Base-by-base conservation (phyloP, 2,329 filamentous ascomycete genomes). In the Fusarium azukiicola region DNA sequence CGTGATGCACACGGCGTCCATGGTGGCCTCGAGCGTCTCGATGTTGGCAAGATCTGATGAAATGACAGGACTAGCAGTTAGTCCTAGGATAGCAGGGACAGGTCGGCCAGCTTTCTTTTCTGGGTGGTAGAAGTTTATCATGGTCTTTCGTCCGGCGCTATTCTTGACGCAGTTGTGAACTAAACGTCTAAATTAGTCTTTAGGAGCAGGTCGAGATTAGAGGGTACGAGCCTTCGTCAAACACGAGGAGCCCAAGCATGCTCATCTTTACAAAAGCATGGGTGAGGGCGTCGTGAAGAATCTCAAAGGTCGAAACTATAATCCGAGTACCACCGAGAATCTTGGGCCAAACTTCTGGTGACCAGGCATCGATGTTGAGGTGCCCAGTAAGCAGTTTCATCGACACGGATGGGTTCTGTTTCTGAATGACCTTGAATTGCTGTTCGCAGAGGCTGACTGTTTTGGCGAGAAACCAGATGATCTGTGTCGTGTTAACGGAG, bases 11-110 rank as follows among this genome's bases (percentile, higher is more conserved):
- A 92, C 89, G 2, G 96, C 92, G 84, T 97, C 91, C 56, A 98
- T 88, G 52, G 95, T 96, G 6, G 84, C 78, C 84, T 98, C 96
- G 11, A 98, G 91, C 8, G 85, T 84, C 85, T 92, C 87, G 19
- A 97, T 88, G 47, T 91, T 91, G 3, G 88, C 86, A 2, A 90
- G 84, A 21, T 91, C 91, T 2, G 91, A 93, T 71, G 90, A 92
- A 78, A 95, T 93, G 6, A 96, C 91, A 0, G 96, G 96, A 76
- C 96, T 98, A 2, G 97, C 97, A 11, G 95, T 97, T 36, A 98
- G 89, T 0, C 96, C 97, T 9, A 98, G 88, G 40, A 98, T 94
- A 27, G 90, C 89, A 0, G 97, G 97, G 3, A 93, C 85, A 1
- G 81, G 66, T 0, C 84, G 74, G 0, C 89, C 89, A 4, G 72